These are phyloP conservation scores for Kwoniella bestiolae DNA, from an alignment of 768 basidiomycete species.

Conservation along the genomic window DNA sequence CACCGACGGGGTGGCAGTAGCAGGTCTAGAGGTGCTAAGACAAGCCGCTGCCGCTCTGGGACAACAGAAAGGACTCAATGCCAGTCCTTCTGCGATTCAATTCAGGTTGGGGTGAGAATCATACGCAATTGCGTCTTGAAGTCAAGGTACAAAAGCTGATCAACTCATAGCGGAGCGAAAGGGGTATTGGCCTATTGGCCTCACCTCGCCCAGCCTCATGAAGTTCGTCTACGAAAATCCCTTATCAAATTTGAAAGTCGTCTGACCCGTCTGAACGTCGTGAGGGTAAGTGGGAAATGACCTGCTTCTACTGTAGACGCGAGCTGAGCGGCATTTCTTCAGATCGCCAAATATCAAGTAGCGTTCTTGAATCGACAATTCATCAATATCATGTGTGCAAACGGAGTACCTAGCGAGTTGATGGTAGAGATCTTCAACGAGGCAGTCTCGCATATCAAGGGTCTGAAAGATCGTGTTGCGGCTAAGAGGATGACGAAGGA, in stretches of 20 bases:
- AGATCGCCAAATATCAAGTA: conserved; percentile 52
- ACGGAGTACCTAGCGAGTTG: conserved; percentile 46
- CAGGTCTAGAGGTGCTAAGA: conserved; percentile 42
- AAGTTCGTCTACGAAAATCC: conserved; percentile 47
- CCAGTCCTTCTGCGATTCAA: conserved; percentile 51
- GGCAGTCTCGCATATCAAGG: conserved; percentile 44
- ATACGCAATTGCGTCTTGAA: too few relatives aligned
- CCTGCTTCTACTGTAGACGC: background rate
- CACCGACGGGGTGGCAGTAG: conserved; percentile 55
- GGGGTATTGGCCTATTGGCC: conserved; percentile 53
- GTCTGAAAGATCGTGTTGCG: conserved; percentile 38
- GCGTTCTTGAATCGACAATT: conserved; percentile 57
- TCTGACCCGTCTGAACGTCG: conserved; percentile 49
- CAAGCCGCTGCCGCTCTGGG: conserved; percentile 48
- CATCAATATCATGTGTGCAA: conserved; percentile 53
- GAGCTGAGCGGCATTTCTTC: conserved; percentile 15
- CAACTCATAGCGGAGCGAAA: conserved; percentile 46
- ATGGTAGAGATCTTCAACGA: conserved; percentile 51
- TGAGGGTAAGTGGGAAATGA: conserved; percentile 45
- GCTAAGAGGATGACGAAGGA: conserved; percentile 22
- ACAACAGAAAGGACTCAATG: conserved; percentile 38
- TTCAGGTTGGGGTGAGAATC: conserved; percentile 50
- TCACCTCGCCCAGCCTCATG: conserved; percentile 26
- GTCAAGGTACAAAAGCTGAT: too few relatives aligned
- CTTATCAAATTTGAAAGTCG: conserved; percentile 50